Percentiles rank a stretch among this genome's conserved stretches.
Conservation (phyloP, 2,329 filamentous ascomycete species). For the Scytalidium sp. region DNA sequence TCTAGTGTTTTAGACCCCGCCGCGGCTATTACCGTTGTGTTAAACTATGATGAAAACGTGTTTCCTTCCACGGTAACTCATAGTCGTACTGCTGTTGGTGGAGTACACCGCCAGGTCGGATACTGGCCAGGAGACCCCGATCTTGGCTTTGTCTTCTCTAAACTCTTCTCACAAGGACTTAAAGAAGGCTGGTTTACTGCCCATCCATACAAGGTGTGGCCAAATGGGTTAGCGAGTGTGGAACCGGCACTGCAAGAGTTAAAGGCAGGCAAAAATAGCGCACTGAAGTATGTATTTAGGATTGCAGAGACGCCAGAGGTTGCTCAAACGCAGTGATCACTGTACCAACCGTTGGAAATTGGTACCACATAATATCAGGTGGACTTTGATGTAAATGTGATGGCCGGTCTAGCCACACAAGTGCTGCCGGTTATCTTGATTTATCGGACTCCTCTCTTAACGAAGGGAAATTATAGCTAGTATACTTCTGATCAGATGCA, state of each 20-base stretch:
- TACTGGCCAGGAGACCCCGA: conserved; percentile 4
- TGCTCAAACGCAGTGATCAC: no score
- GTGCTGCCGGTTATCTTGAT: no score
- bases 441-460: no score
- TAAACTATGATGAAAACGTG: conserved; percentile 7
- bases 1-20: conserved; percentile 36
- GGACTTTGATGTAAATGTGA: no score
- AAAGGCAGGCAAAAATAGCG: conserved; percentile 58
- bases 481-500: no score
- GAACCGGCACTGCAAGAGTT: conserved; percentile 50
- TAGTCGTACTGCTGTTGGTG: neutral
- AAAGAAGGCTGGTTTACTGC: neutral
- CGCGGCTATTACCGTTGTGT: no score
- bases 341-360: no score
- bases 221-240: neutral
- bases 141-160: conserved; percentile 12
- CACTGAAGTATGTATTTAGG: conserved; percentile 60
- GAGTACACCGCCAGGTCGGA: conserved; percentile 3
- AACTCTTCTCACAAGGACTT: neutral
- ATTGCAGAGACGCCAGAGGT: conserved; percentile 17
- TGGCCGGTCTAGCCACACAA: no score
- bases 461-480: no score
- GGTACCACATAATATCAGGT: no score
- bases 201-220: neutral
- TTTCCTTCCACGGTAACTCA: neutral